phyloP scores from a whole-genome alignment of 1,284 basidiomycete genomes.

The Mycena citricolor region DNA sequence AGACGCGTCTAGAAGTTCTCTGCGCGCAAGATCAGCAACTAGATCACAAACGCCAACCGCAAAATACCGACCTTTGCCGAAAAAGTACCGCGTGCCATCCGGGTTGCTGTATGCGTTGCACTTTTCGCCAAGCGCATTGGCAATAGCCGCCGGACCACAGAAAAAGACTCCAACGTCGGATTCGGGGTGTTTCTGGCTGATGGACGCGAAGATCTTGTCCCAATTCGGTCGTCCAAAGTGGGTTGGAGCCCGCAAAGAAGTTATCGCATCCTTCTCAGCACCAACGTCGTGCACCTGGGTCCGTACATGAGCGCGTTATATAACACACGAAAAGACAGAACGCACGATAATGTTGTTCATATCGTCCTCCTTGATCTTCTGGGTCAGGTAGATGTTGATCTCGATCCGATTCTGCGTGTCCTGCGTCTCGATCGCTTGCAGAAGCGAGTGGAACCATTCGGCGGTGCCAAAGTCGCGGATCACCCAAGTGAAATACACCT shows the following conservation, averaged over 20 bases:
- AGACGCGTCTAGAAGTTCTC: slow-evolving; percentile 8
- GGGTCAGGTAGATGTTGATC: slow-evolving; percentile 90
- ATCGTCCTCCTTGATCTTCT: slow-evolving; percentile 85
- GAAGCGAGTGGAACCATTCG: slow-evolving; percentile 90
- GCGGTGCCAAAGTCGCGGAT: slow-evolving; percentile 85
- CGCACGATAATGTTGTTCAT: slow-evolving; percentile 84
- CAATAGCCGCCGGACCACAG: slow-evolving; percentile 78
- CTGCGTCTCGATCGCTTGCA: slow-evolving; percentile 90
- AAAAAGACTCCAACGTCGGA: slow-evolving; percentile 88
- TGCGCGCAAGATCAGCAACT: background rate
- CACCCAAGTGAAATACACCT: slow-evolving; percentile 88
- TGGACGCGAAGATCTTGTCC: slow-evolving; percentile 80
- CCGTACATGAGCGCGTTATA: slow-evolving; percentile 26
- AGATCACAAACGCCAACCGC: slow-evolving; percentile 2
- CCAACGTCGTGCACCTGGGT: slow-evolving; percentile 82
- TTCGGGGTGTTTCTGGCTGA: slow-evolving; percentile 77
- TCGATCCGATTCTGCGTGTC: slow-evolving; percentile 83
- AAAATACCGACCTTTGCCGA: slow-evolving; percentile 67
- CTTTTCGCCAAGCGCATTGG: slow-evolving; percentile 71
- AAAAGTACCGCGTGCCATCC: slow-evolving; percentile 83
- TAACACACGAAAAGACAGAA: slow-evolving; percentile 14
- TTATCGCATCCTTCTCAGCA: slow-evolving; percentile 86
- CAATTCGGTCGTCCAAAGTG: slow-evolving; percentile 92
- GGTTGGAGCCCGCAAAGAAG: slow-evolving; percentile 80
- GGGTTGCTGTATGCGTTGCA: slow-evolving; percentile 83